phyloP scores from a whole-genome alignment of 805 yeast genomes.

The Candida sphagnicola region DNA sequence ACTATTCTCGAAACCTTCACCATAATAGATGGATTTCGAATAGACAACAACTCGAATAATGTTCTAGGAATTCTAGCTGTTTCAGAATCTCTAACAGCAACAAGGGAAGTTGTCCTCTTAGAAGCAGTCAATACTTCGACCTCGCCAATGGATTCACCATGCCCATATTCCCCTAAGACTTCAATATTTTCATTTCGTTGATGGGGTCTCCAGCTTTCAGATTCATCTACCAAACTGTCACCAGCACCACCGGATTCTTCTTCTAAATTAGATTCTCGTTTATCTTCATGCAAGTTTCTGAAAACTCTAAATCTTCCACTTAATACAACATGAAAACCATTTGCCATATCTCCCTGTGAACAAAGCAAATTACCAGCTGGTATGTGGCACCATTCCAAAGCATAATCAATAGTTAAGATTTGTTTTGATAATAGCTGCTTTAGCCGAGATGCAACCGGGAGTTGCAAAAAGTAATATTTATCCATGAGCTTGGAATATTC shows the following conservation, averaged over 20 bases:
- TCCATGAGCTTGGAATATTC: conserved; percentile 67
- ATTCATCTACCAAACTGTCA: conserved; percentile 20
- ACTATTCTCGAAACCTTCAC: conserved; percentile 85
- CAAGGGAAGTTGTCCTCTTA: conserved; percentile 61
- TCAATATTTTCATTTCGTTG: conserved; percentile 19
- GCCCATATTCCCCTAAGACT: conserved; percentile 77
- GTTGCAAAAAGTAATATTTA: conserved; percentile 66
- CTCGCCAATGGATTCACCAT: conserved; percentile 93
- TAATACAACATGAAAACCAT: conserved; percentile 83
- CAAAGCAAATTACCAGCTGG: conserved; percentile 82
- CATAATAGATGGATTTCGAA: conserved; percentile 85
- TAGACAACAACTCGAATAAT: conserved; percentile 77
- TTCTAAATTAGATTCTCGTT: conserved; percentile 8
- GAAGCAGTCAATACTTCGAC: conserved; percentile 87
- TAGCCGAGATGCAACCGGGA: conserved; percentile 73
- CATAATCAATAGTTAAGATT: conserved; percentile 76
- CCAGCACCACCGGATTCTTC: conserved; percentile 8
- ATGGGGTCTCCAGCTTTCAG: conserved; percentile 2
- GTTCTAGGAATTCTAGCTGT: conserved; percentile 90
- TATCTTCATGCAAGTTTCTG: conserved; percentile 15
- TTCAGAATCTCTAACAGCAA: conserved; percentile 92
- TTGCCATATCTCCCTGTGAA: conserved; percentile 81
- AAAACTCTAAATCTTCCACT: conserved; percentile 84
- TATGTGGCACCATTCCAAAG: conserved; percentile 90
- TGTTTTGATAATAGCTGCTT: conserved; percentile 64